Base-by-base conservation (phyloP, 31 red algal species). In the Endocladia muricata region DNA sequence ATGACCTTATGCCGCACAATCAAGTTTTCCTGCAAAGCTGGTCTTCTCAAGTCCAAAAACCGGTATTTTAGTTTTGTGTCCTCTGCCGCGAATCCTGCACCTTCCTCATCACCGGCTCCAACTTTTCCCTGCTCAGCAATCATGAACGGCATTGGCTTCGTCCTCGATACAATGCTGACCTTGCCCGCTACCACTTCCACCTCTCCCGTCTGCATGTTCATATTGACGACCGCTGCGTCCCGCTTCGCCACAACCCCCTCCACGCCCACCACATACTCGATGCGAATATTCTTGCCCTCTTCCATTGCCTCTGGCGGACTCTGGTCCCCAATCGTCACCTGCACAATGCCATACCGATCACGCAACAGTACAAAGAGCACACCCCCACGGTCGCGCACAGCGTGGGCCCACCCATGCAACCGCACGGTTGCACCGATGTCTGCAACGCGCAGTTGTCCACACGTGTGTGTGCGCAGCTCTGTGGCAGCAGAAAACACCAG, bases 391-490 rank as follows among this genome's bases (percentile, higher is more conserved):
- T 99, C 88, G 9, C 97, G 97, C 17, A 94, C 90, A 22, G 90
- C 91, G 65, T 99, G 93, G 37, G 86, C 89, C 97, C 97, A 99
- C 2, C 93, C 97, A 47, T 81, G 42, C 28, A 99, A 39, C 21
- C 78, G 57, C 43, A 99, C 89, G 7, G 34, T 55, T 9, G 41
- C 56, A 17, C 97, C 97, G 31, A 80, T 74, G 55, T 90, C 57
- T 49, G 41, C 29, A 6, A 55, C 48, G 11, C 88, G 64, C 31
- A 99, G 44, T 49, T 88, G 69, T 2, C 88, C 85, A 73, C 96
- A 97, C 29, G 78, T 81, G 60, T 97, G 94, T 58, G 94, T 86
- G 38, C 94, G 82, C 2, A 86, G 58, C 32, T 72, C 72, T 28
- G 93, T 95, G 36, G 35, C 52, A 2, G 30, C 32, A 5, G 74